phyloP scores from a whole-genome alignment of 1,284 basidiomycete species.

The Ustilago hordei region DNA sequence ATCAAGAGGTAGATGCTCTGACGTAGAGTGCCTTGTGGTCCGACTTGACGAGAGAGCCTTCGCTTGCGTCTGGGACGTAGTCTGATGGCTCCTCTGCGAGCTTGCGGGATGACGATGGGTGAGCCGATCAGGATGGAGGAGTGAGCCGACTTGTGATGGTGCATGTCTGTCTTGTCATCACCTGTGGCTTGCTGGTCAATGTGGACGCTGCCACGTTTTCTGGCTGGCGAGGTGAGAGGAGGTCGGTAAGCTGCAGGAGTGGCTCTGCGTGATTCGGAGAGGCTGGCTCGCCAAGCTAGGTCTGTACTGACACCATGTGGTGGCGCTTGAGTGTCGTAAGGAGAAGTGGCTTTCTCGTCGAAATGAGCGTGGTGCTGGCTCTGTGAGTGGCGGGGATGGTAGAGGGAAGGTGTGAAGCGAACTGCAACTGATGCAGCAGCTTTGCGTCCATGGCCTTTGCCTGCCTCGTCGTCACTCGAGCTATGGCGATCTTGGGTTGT shows the following conservation, averaged over 20 bases:
- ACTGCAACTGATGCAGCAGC: constrained; percentile 28
- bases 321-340: constrained; percentile 22
- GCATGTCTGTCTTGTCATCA: constrained; percentile 49
- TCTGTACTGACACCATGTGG: constrained; percentile 25
- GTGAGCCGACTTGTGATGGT: constrained; percentile 30
- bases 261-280: constrained; percentile 44
- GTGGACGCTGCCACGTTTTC: constrained; percentile 34
- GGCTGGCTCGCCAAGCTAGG: constrained; percentile 32
- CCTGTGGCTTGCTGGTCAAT: constrained; percentile 25
- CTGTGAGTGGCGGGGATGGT: constrained; percentile 24
- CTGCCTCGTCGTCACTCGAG: constrained; percentile 56
- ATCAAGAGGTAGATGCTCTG: constrained; percentile 31
- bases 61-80: constrained; percentile 32
- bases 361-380: constrained; percentile 24
- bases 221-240: constrained; percentile 27
- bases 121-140: constrained; percentile 56
- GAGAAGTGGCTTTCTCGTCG: constrained; percentile 13
- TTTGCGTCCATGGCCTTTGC: constrained; percentile 57
- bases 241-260: constrained; percentile 58
- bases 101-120: constrained; percentile 60
- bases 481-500: constrained; percentile 27
- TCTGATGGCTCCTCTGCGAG: constrained; percentile 54
- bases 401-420: constrained; percentile 48
- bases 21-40: constrained; percentile 24
- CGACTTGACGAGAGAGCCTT: constrained; percentile 21